phyloP scores from a whole-genome alignment of 2,329 filamentous ascomycete genomes.

The Dothistroma pini region DNA sequence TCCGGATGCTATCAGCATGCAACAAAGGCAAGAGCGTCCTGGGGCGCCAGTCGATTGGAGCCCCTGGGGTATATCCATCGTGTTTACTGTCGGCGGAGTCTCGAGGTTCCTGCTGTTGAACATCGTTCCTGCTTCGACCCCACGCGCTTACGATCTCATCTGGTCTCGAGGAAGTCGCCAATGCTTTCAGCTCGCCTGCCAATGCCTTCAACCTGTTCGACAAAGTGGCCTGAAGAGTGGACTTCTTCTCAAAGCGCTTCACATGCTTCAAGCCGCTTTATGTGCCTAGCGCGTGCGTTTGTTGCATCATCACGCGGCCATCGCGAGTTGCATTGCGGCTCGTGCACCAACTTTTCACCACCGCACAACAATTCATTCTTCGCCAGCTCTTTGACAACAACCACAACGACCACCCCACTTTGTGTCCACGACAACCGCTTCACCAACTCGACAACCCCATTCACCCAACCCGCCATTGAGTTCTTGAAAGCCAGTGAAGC shows the following conservation, averaged over 20 bases:
- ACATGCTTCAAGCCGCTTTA: background rate
- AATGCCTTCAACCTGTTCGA: background rate
- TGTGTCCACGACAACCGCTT: background rate
- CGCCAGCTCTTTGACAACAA: background rate
- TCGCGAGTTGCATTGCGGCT: background rate
- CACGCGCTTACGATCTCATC: background rate
- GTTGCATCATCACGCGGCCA: background rate
- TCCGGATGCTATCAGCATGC: background rate
- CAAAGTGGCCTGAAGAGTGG: background rate
- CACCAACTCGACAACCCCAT: background rate
- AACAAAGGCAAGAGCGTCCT: background rate
- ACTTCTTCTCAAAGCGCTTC: background rate
- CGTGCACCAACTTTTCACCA: background rate
- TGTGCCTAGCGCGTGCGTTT: background rate
- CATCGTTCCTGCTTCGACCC: background rate
- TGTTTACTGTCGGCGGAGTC: background rate
- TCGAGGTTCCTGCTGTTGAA: background rate
- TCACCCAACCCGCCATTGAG: background rate
- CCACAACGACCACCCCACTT: background rate
- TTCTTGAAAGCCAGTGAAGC: background rate
- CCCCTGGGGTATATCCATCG: background rate
- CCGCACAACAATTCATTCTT: background rate
- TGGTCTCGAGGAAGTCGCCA: background rate
- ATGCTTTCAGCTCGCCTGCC: background rate
- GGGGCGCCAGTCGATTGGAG: background rate